Percentiles rank a stretch among this genome's conserved stretches.
phyloP scores from a whole-genome alignment of 73 alveolate genomes.

The Stentor coeruleus region DNA sequence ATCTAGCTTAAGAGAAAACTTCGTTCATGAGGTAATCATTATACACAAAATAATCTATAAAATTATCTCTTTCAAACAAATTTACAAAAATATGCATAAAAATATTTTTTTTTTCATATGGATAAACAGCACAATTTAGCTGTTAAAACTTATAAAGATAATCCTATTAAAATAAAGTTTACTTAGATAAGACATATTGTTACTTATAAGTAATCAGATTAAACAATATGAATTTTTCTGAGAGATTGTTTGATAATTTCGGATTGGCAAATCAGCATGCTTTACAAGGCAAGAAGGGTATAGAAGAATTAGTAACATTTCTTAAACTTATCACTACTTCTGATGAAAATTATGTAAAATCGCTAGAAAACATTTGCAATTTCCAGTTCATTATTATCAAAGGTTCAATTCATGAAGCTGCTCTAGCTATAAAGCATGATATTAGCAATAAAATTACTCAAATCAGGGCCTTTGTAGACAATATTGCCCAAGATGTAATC shows the following conservation, averaged over 20 bases:
- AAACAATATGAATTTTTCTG: slow-evolving; percentile 36
- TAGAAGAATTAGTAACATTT: slow-evolving; percentile 7
- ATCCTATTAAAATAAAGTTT: no score
- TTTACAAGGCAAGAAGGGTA: neutral
- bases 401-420: slow-evolving; percentile 11
- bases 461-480: neutral
- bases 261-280: neutral
- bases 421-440: slow-evolving; percentile 2
- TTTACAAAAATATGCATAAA: no score
- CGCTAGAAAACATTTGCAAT: neutral
- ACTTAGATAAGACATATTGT: no score
- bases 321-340: neutral
- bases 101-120: no score
- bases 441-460: neutral
- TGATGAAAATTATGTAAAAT: slow-evolving; percentile 16
- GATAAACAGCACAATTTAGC: no score
- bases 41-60: no score
- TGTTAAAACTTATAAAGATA: no score
- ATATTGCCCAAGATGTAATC: neutral
- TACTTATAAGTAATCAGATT: no score
- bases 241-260: slow-evolving; percentile 1
- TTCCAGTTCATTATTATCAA: neutral
- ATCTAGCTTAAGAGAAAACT: no score
- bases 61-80: no score
- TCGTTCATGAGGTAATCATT: no score